Conservation (phyloP, 352 stramenopile genomes). For the Phytopythium oedochilum region DNA sequence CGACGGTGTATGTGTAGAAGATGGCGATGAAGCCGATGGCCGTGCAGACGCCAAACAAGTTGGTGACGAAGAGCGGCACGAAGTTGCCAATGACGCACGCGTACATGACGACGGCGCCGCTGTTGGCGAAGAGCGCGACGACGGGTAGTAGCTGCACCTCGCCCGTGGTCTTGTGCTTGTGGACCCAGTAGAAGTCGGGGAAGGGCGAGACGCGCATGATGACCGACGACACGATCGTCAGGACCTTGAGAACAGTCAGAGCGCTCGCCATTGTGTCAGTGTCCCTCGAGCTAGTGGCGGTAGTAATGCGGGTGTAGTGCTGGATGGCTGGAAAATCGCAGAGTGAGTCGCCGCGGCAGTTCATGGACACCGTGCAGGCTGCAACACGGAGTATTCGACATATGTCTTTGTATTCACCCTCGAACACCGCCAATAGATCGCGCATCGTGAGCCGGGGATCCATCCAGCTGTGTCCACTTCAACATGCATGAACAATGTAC, state of each 20-base stretch:
- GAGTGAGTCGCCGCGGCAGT: background rate
- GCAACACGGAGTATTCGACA: background rate
- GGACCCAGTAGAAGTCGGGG: conserved; percentile 16
- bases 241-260: conserved; percentile 12
- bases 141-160: conserved; percentile 8
- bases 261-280: background rate
- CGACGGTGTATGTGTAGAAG: conserved; percentile 11
- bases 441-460: background rate
- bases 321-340: background rate
- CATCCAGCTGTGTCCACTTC: background rate
- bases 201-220: conserved; percentile 21
- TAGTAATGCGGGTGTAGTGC: background rate
- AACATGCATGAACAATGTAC: background rate
- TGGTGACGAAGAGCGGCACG: conserved; percentile 12
- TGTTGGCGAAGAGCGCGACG: conserved; percentile 6
- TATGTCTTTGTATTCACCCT: background rate
- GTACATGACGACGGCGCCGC: conserved; percentile 9
- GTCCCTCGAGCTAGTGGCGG: background rate
- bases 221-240: conserved; percentile 21
- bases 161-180: conserved; percentile 9
- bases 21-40: conserved; percentile 6
- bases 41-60: conserved; percentile 6
- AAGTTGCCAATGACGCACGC: conserved; percentile 8
- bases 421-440: background rate
- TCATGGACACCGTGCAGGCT: no score